A percentile compares a stretch with the other conserved stretches of the same genome.
phyloP scores from a whole-genome alignment of 2,329 filamentous ascomycete species.

The Aspergillus pseudoglaucus region DNA sequence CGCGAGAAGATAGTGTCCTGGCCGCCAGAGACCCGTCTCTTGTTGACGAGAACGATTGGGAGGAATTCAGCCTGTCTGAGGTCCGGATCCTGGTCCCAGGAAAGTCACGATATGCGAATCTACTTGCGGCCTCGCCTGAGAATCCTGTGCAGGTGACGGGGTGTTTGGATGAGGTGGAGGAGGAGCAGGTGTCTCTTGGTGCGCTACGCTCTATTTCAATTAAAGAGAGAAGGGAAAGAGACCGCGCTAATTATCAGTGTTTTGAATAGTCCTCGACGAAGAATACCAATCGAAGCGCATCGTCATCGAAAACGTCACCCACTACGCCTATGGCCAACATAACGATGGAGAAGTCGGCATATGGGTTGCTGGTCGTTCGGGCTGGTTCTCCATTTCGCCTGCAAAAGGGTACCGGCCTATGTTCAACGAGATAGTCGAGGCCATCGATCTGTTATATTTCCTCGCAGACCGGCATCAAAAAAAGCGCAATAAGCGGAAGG shows the following conservation, averaged over 20 bases:
- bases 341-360: constrained; percentile 51
- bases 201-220: constrained; percentile 7
- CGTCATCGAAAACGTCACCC: constrained; percentile 43
- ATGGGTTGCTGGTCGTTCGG: constrained; percentile 57
- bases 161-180: constrained; percentile 40
- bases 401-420: constrained; percentile 46
- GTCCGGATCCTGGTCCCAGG: constrained; percentile 47
- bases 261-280: constrained; percentile 29
- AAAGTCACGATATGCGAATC: constrained; percentile 45
- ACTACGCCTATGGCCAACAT: constrained; percentile 46
- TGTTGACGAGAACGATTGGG: constrained; percentile 51
- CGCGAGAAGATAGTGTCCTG: constrained; percentile 42
- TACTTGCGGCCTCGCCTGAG: constrained; percentile 50
- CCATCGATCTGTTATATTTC: constrained; percentile 56
- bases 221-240: constrained; percentile 5
- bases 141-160: constrained; percentile 52
- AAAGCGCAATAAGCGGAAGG: constrained; percentile 27
- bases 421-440: constrained; percentile 53
- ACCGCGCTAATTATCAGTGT: constrained; percentile 2
- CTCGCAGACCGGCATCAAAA: constrained; percentile 51
- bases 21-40: constrained; percentile 38
- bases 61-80: constrained; percentile 52
- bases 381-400: constrained; percentile 56
- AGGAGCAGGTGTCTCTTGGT: constrained; percentile 39
- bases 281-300: constrained; percentile 38